Evolutionary conservation across 2,329 filamentous ascomycete genomes (phyloP), one percentile per base, ranked within the genome.

Genomic region (Talaromyces sp.): DNA sequence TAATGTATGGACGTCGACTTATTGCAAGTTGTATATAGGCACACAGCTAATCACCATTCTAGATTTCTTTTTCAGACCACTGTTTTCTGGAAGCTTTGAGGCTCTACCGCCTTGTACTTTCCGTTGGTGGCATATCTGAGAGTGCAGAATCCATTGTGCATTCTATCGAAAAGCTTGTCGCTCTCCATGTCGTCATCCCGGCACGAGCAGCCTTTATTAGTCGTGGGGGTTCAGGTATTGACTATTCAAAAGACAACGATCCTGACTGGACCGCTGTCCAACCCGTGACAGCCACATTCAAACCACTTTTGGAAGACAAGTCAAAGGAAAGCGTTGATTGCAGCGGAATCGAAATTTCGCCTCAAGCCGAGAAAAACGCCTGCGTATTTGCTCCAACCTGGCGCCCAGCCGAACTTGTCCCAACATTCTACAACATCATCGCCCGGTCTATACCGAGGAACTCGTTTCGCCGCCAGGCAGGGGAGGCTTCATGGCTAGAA

Each of bases 401-500:
- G 71, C 70, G 66, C 59, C 68, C 71, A 7, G 70, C 69, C 14
- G 69, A 70, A 46, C 68, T 75, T 58, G 71, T 70, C 2, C 75
- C 79, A 0, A 67, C 76, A 9, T 68, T 81, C 6, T 78, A 81
- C 56, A 75, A 80, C 57, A 74, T 79, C 60, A 77, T 79, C 3
- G 74, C 77, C 26, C 74, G 77, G 38, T 77, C 77, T 38, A 72
- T 81, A 17, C 77, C 76, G 19, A 71, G 77, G 59, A 72, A 76
- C 59, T 74, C 75, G 11, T 77, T 78, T 52, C 71, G 72, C 51
- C 70, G 75, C 41, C 74, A 79, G 64, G 74, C 74, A 8, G 68
- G 75, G 26, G 81, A 83, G 66, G 76, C 76, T 43, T 70, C 74
- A 14, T 83, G 80, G 80, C 66, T 83, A 55, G 79, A 81, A 65